phyloP scores from a whole-genome alignment of 2,329 filamentous ascomycete genomes.

The Dactylonectria macrodidyma region DNA sequence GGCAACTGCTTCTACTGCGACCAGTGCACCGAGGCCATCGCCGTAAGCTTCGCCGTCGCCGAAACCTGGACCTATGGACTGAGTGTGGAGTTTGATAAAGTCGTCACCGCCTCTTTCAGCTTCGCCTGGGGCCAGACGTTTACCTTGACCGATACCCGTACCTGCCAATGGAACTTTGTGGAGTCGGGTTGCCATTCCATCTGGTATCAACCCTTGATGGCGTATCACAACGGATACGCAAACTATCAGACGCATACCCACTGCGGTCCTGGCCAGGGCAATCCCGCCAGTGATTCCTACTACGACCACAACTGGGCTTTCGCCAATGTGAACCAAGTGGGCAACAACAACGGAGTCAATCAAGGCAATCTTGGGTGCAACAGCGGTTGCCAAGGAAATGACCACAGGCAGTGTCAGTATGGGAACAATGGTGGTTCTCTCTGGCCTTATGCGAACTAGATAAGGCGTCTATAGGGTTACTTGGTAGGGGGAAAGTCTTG shows the following conservation, averaged over 20 bases:
- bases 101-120: slow-evolving; percentile 7
- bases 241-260: slow-evolving; percentile 16
- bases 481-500: background rate
- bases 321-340: slow-evolving; percentile 16
- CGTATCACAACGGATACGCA: slow-evolving; percentile 17
- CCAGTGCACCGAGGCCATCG: slow-evolving; percentile 8
- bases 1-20: slow-evolving; percentile 14
- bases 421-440: slow-evolving; percentile 20
- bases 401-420: slow-evolving; percentile 13
- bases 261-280: slow-evolving; percentile 10
- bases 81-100: slow-evolving; percentile 1
- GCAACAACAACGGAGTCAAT: slow-evolving; percentile 13
- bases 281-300: slow-evolving; percentile 9
- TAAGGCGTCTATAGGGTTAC: background rate
- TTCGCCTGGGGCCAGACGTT: slow-evolving; percentile 7
- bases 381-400: slow-evolving; percentile 15
- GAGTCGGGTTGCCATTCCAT: slow-evolving; percentile 12
- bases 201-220: slow-evolving; percentile 16
- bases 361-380: slow-evolving; percentile 14
- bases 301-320: slow-evolving; percentile 17
- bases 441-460: slow-evolving; percentile 12
- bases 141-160: slow-evolving; percentile 15
- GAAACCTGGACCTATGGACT: slow-evolving; percentile 13
- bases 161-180: slow-evolving; percentile 17
- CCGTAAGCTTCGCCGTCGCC: slow-evolving; percentile 10